A percentile compares a stretch with the other conserved stretches of the same genome.
Evolutionary conservation across 225 moss, liverwort and hornwort species (phyloP).

Genomic region (Pseudisothecium myosuroides): DNA sequence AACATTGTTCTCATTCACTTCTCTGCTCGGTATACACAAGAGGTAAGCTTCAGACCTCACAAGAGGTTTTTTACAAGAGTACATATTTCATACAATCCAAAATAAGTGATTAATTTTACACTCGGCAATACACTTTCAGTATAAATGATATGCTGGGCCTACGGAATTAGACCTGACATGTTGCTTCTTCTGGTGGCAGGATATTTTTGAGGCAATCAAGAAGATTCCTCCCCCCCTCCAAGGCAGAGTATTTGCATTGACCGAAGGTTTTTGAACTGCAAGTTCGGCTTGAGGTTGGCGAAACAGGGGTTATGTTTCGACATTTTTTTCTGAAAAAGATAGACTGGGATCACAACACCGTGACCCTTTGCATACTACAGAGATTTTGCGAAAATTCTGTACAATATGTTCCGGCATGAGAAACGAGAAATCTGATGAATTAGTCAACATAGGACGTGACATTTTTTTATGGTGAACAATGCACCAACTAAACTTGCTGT

Average conservation of each 20-base stretch:
- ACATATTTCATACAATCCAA: not conserved
- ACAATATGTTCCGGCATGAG: not conserved
- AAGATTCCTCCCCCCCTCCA: constrained; percentile 55
- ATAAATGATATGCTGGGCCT: not conserved
- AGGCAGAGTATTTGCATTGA: constrained; percentile 55
- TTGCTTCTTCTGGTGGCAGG: constrained; percentile 17
- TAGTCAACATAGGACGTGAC: not conserved
- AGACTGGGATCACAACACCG: not conserved
- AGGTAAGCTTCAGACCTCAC: constrained; percentile 21
- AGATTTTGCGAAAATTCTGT: not conserved
- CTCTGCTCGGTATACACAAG: constrained; percentile 81
- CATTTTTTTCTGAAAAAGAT: not conserved
- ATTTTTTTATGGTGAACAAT: not conserved
- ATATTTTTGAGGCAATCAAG: constrained; percentile 47
- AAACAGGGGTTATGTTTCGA: not conserved
- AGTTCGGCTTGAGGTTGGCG: not conserved
- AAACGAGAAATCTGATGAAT: not conserved
- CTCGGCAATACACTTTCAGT: not conserved
- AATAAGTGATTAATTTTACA: not conserved
- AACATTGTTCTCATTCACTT: constrained; percentile 83
- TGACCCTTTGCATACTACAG: not conserved
- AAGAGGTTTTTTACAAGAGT: not conserved
- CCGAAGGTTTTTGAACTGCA: constrained; percentile 49
- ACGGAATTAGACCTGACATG: not conserved
- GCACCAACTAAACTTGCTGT: not conserved